phyloP scores from a whole-genome alignment of 2,329 filamentous ascomycete genomes.

The Hypoxylon sp. region DNA sequence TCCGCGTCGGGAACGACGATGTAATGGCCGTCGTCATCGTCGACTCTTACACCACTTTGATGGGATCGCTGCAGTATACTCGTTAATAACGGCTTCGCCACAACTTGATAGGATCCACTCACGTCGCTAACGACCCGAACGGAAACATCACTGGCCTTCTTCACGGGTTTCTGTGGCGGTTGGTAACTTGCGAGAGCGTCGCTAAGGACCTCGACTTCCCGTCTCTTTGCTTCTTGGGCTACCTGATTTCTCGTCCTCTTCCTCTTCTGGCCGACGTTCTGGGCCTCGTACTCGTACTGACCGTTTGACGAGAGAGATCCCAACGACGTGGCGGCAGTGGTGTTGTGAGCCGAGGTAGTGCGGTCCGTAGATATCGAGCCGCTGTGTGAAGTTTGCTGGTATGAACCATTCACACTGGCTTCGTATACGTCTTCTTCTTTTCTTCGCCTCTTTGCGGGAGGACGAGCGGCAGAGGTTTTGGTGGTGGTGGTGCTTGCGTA shows the following conservation, averaged over 20 bases:
- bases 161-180: slow-evolving; percentile 85
- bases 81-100: slow-evolving; percentile 18
- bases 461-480: slow-evolving; percentile 49
- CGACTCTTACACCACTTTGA: slow-evolving; percentile 73
- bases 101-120: slow-evolving; percentile 47
- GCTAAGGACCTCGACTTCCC: slow-evolving; percentile 73
- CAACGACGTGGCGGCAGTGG: slow-evolving; percentile 88
- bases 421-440: slow-evolving; percentile 76
- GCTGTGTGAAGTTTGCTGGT: slow-evolving; percentile 74
- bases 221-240: slow-evolving; percentile 81
- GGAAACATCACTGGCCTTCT: slow-evolving; percentile 84
- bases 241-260: slow-evolving; percentile 82
- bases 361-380: slow-evolving; percentile 84
- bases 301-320: slow-evolving; percentile 71
- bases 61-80: slow-evolving; percentile 38
- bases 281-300: slow-evolving; percentile 72
- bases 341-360: slow-evolving; percentile 80
- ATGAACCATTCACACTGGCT: slow-evolving; percentile 71
- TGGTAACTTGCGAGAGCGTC: slow-evolving; percentile 82
- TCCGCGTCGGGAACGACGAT: slow-evolving; percentile 88
- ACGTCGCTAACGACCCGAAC: slow-evolving; percentile 71
- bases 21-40: slow-evolving; percentile 97
- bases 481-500: slow-evolving; percentile 46
- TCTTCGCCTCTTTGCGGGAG: slow-evolving; percentile 77
- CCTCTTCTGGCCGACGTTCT: slow-evolving; percentile 81